Conservation (phyloP, 192 early-diverging fungal species). For the Coemansia aciculifera region DNA sequence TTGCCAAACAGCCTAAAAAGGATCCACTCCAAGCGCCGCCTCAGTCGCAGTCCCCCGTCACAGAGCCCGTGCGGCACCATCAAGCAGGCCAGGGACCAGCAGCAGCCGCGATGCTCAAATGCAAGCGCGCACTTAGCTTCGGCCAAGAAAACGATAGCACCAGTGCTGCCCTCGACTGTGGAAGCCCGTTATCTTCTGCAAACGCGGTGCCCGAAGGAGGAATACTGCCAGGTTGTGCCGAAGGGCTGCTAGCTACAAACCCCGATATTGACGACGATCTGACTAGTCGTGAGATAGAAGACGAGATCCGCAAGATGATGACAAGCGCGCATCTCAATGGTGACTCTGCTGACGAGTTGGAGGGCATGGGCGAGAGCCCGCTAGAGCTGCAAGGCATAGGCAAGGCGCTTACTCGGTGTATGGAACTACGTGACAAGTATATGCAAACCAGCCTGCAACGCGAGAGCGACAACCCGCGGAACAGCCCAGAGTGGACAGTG, state of each 20-base stretch:
- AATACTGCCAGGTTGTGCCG: neutral
- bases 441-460: slow-evolving; percentile 72
- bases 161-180: neutral
- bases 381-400: slow-evolving; percentile 41
- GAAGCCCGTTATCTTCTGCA: neutral
- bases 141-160: neutral
- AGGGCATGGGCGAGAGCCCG: slow-evolving; percentile 28
- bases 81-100: slow-evolving; percentile 18
- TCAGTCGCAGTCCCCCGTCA: neutral
- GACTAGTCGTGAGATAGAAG: slow-evolving; percentile 27
- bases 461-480: slow-evolving; percentile 81
- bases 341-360: slow-evolving; percentile 13
- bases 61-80: neutral
- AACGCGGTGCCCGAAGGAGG: neutral
- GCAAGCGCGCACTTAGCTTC: slow-evolving; percentile 6
- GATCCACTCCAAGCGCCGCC: neutral
- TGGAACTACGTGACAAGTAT: slow-evolving; percentile 82
- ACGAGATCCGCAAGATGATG: slow-evolving; percentile 50
- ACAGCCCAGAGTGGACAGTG: slow-evolving; percentile 73
- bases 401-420: slow-evolving; percentile 65
- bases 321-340: slow-evolving; percentile 9
- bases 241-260: neutral
- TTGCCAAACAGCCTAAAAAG: slow-evolving; percentile 13
- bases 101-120: slow-evolving; percentile 23
- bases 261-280: slow-evolving; percentile 23